These are phyloP conservation scores for Camellia oleifera DNA, from an alignment of 179 eudicot species.

Conservation along the genomic window DNA sequence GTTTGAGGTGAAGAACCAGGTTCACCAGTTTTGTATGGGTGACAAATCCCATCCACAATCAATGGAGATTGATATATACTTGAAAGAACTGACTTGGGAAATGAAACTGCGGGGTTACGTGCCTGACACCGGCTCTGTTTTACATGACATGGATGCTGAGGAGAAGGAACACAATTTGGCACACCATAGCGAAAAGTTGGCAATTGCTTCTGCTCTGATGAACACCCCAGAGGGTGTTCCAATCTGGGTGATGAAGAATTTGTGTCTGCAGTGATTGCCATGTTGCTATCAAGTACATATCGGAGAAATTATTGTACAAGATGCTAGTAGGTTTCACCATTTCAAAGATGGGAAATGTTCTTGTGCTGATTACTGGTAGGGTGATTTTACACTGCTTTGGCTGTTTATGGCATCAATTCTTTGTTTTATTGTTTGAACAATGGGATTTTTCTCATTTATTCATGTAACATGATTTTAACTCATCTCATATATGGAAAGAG, in stretches of 20 bases:
- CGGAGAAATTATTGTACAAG: slow-evolving; percentile 62
- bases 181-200: slow-evolving; percentile 80
- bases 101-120: slow-evolving; percentile 63
- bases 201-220: slow-evolving; percentile 81
- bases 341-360: slow-evolving; percentile 64
- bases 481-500: no score
- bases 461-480: no score
- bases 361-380: no score
- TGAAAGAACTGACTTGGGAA: slow-evolving; percentile 57
- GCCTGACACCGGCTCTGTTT: slow-evolving; percentile 57
- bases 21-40: no score
- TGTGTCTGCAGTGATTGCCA: slow-evolving; percentile 81
- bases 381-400: no score
- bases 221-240: slow-evolving; percentile 57
- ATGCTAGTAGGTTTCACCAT: slow-evolving; percentile 83
- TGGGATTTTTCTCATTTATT: no score
- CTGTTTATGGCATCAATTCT: no score
- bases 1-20: no score
- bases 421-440: no score
- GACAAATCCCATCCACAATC: no score
- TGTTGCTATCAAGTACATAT: slow-evolving; percentile 66
- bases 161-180: slow-evolving; percentile 30
- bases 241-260: slow-evolving; percentile 80
- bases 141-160: slow-evolving; percentile 41
- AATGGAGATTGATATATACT: slow-evolving; percentile 20